phyloP scores from a whole-genome alignment of 2,329 filamentous ascomycete genomes.

The Colletotrichum lindemuthianum region DNA sequence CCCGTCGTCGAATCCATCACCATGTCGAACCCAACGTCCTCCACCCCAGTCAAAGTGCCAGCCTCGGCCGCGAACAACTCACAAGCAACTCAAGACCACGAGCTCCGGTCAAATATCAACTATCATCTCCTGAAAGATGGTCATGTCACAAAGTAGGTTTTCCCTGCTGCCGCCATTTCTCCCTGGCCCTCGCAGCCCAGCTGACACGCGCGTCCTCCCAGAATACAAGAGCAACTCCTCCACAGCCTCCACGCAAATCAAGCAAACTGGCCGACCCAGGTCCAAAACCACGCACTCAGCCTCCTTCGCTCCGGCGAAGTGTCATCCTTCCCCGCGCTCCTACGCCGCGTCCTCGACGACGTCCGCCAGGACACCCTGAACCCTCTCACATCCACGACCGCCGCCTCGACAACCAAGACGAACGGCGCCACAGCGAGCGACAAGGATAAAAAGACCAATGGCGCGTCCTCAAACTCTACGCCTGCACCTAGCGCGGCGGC shows the following conservation, averaged over 20 bases:
- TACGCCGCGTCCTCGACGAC: conserved; percentile 70
- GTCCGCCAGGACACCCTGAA: conserved; percentile 61
- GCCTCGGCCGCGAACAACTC: conserved; percentile 68
- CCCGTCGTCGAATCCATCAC: conserved; percentile 22
- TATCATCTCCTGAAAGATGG: conserved; percentile 66
- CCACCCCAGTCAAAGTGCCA: conserved; percentile 70
- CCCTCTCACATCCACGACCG: conserved; percentile 43
- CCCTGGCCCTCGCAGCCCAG: background rate
- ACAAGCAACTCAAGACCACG: conserved; percentile 68
- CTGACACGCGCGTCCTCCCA: conserved; percentile 41
- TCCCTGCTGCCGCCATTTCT: conserved; percentile 4
- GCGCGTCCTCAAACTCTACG: conserved; percentile 21
- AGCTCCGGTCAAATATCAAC: conserved; percentile 72
- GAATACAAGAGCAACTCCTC: conserved; percentile 72
- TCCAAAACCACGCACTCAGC: conserved; percentile 68
- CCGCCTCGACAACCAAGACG: conserved; percentile 39
- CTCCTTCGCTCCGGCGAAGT: conserved; percentile 70
- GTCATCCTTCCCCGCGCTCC: conserved; percentile 69
- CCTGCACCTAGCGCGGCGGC: conserved; percentile 25
- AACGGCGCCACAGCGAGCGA: conserved; percentile 40
- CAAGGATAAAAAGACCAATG: conserved; percentile 33
- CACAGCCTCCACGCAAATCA: conserved; percentile 69
- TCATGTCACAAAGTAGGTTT: conserved; percentile 66
- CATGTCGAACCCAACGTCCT: conserved; percentile 57
- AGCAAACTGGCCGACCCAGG: conserved; percentile 70